Evolutionary conservation across 2,329 filamentous ascomycete species (phyloP).

Genomic region (Sporothrix brunneoviolacea): DNA sequence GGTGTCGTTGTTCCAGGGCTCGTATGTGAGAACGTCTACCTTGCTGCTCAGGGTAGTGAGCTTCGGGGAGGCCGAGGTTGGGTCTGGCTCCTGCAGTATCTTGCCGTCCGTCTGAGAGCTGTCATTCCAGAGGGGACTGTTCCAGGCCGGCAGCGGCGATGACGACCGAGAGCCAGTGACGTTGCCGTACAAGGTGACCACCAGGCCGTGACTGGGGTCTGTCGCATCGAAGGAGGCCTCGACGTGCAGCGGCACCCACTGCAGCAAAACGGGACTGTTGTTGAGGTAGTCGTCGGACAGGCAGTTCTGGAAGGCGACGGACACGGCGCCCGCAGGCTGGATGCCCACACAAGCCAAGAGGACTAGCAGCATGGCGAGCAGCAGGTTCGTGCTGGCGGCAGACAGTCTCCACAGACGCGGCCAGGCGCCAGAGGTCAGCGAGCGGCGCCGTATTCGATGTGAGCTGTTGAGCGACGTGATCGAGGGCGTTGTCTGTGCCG

Average conservation of each 20-base stretch:
- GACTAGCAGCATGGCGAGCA: slow-evolving; percentile 28
- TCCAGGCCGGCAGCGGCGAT: slow-evolving; percentile 51
- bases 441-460: slow-evolving; percentile 2
- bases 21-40: slow-evolving; percentile 71
- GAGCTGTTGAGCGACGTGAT: neutral
- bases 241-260: slow-evolving; percentile 72
- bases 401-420: neutral
- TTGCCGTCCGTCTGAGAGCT: slow-evolving; percentile 61
- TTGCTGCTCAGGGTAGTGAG: slow-evolving; percentile 67
- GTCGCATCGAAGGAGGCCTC: slow-evolving; percentile 64
- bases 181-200: slow-evolving; percentile 82
- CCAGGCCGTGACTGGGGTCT: slow-evolving; percentile 57
- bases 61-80: slow-evolving; percentile 39
- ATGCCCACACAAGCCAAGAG: slow-evolving; percentile 33
- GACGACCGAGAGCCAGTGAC: slow-evolving; percentile 65
- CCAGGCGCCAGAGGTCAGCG: neutral
- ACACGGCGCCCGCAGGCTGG: slow-evolving; percentile 51
- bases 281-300: slow-evolving; percentile 49
- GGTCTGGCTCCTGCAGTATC: slow-evolving; percentile 59
- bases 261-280: slow-evolving; percentile 52
- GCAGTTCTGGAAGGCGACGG: slow-evolving; percentile 80
- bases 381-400: neutral
- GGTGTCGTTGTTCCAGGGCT: slow-evolving; percentile 50
- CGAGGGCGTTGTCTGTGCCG: neutral
- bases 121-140: slow-evolving; percentile 57